Percentiles rank a stretch among this genome's conserved stretches.
Conservation (phyloP, 2,329 filamentous ascomycete species). For the Pseudocercospora fuligena region DNA sequence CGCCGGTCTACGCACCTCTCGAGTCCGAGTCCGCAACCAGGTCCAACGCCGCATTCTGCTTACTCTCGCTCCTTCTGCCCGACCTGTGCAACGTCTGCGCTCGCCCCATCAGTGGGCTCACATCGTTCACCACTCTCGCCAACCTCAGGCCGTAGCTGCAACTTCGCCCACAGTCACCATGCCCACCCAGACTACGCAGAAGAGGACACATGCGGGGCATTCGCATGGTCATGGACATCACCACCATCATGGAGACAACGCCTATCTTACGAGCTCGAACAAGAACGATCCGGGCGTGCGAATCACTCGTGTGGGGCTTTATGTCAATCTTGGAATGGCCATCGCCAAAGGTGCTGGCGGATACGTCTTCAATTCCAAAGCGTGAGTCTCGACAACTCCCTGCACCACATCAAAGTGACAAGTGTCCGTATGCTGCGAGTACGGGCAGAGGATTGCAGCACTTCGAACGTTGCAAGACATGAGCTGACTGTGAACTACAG, state of each 20-base stretch:
- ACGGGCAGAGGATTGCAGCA: neutral
- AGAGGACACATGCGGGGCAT: conserved; percentile 38
- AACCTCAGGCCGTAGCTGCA: conserved; percentile 12
- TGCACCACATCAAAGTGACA: neutral
- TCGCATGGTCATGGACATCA: conserved; percentile 54
- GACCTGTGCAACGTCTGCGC: conserved; percentile 17
- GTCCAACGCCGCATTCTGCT: conserved; percentile 26
- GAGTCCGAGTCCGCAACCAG: conserved; percentile 1
- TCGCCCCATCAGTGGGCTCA: conserved; percentile 42
- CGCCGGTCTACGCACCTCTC: conserved; percentile 2
- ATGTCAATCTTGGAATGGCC: conserved; percentile 92
- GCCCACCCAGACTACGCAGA: conserved; percentile 33
- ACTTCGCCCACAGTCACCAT: conserved; percentile 15
- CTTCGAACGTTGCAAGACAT: neutral
- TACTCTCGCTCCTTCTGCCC: conserved; percentile 16
- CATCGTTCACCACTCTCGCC: conserved; percentile 37
- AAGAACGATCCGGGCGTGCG: conserved; percentile 92
- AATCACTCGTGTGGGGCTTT: conserved; percentile 87
- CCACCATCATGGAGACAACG: conserved; percentile 83
- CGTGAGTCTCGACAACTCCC: conserved; percentile 35
- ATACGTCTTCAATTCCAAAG: conserved; percentile 91
- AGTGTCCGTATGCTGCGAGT: neutral
- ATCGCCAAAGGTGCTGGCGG: conserved; percentile 90
- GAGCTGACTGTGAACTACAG: conserved; percentile 18
- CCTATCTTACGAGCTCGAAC: conserved; percentile 78